Percentiles rank a stretch among this genome's conserved stretches.
Conservation (phyloP, 2,329 filamentous ascomycete species). For the Neoascochyta sp. region DNA sequence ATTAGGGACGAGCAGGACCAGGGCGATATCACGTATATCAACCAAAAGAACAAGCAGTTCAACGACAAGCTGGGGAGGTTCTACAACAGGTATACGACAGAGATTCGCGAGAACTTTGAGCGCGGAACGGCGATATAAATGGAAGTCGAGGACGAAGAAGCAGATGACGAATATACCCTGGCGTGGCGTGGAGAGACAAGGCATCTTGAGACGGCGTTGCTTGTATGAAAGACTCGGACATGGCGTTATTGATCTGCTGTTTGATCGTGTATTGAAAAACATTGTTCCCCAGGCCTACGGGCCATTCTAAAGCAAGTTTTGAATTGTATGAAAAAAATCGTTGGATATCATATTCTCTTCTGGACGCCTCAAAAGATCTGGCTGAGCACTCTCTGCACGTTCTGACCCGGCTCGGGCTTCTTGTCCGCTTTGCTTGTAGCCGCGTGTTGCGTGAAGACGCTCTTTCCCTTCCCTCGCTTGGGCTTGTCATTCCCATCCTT, state of each 20-base stretch:
- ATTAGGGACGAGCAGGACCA: conserved; percentile 68
- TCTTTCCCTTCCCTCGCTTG: conserved; percentile 27
- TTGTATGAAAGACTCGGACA: conserved; percentile 3
- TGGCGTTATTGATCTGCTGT: conserved; percentile 8
- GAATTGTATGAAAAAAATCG: no score
- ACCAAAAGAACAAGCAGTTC: conserved; percentile 99
- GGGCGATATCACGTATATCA: conserved; percentile 95
- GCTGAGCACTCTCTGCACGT: conserved; percentile 35
- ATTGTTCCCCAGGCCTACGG: neutral
- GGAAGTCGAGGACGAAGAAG: conserved; percentile 1
- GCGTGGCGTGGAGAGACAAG: conserved; percentile 8
- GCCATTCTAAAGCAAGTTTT: no score
- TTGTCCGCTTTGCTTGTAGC: conserved; percentile 42
- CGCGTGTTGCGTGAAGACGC: conserved; percentile 65
- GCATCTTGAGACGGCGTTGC: conserved; percentile 7
- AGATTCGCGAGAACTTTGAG: conserved; percentile 97
- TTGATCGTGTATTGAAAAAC: conserved; percentile 1
- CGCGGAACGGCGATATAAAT: conserved; percentile 84
- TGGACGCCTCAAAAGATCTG: conserved; percentile 34
- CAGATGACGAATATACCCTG: conserved; percentile 24
- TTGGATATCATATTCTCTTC: conserved; percentile 8
- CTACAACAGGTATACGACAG: conserved; percentile 97
- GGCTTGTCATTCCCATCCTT: conserved; percentile 34
- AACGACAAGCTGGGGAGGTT: conserved; percentile 95
- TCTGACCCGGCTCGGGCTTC: conserved; percentile 30